Evolutionary conservation across 2,329 filamentous ascomycete genomes (phyloP), one percentile per base, ranked within the genome.

Genomic region (Emergomyces africanus): DNA sequence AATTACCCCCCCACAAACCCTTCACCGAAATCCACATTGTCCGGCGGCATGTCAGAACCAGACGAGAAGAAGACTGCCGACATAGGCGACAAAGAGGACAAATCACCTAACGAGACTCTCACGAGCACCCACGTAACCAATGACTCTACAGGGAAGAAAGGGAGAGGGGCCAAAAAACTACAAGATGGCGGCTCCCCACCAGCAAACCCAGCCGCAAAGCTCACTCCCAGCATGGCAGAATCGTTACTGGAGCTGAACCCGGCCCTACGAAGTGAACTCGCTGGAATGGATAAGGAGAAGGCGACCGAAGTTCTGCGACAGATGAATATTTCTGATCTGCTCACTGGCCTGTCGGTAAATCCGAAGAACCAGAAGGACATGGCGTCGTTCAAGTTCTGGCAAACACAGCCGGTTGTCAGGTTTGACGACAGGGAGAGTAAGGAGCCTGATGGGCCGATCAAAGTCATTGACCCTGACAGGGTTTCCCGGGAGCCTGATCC

Each of bases 311-410:
- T 79, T 64, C 69, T 85, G 63, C 72, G 73, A 62, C 75, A 75
- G 53, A 70, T 80, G 70, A 74, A 78, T 57, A 67, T 80, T 18
- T 67, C 73, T 39, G 75, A 81, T 30, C 61, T 81, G 53, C 61
- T 80, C 59, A 79, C 78, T 8, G 79, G 79, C 42, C 69, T 81
- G 62, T 87, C 90, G 18, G 79, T 89, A 8, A 85, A 83, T 62
- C 88, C 88, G 59, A 95, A 94, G 80, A 95, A 95, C 69, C 86
- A 84, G 66, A 96, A 96, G 78, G 91, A 96, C 70, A 96, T 96
- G 90, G 90, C 87, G 6, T 89, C 86, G 60, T 96, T 97, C 81
- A 96, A 95, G 75, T 99, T 99, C 78, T 99, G 94, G 94, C 86
- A 90, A 73, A 99, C 94, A 53, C 94, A 99, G 74, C 94, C 94